A percentile compares a stretch with the other conserved stretches of the same genome.
These are phyloP conservation scores for Thielaviopsis musarum DNA, from an alignment of 2,329 filamentous ascomycete genomes.

Conservation along the genomic window DNA sequence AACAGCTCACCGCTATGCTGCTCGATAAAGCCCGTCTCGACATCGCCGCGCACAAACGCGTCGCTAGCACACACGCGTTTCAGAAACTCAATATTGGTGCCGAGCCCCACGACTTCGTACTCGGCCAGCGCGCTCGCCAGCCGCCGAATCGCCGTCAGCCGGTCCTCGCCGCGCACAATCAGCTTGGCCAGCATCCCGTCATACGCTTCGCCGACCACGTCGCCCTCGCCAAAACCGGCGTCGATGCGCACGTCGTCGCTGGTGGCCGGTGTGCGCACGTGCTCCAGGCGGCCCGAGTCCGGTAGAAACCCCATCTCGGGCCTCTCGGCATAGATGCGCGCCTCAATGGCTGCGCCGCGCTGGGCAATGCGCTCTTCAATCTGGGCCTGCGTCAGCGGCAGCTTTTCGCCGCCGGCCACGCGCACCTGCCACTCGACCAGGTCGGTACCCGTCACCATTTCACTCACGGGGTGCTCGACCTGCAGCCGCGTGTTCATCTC, in stretches of 20 bases:
- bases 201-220: conserved; percentile 85
- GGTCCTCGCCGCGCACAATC: conserved; percentile 68
- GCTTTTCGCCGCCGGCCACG: conserved; percentile 40
- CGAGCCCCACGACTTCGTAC: conserved; percentile 83
- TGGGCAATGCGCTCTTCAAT: conserved; percentile 60
- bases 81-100: conserved; percentile 93
- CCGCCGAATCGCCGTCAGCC: conserved; percentile 68
- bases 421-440: conserved; percentile 95
- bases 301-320: conserved; percentile 85
- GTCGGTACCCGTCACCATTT: conserved; percentile 50
- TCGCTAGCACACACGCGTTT: conserved; percentile 70
- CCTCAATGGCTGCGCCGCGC: conserved; percentile 81
- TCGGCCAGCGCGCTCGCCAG: conserved; percentile 63
- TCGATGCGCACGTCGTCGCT: conserved; percentile 73
- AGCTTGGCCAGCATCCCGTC: conserved; percentile 99
- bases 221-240: conserved; percentile 79
- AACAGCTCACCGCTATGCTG: conserved; percentile 68
- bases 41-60: conserved; percentile 70
- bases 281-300: conserved; percentile 74
- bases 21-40: conserved; percentile 92
- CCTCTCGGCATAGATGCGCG: conserved; percentile 91
- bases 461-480: conserved; percentile 87
- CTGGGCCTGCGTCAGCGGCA: conserved; percentile 38
- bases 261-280: conserved; percentile 56
- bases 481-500: conserved; percentile 80